Evolutionary conservation across 192 early-diverging fungal species (phyloP).

Genomic region (Phycomyces nitens): DNA sequence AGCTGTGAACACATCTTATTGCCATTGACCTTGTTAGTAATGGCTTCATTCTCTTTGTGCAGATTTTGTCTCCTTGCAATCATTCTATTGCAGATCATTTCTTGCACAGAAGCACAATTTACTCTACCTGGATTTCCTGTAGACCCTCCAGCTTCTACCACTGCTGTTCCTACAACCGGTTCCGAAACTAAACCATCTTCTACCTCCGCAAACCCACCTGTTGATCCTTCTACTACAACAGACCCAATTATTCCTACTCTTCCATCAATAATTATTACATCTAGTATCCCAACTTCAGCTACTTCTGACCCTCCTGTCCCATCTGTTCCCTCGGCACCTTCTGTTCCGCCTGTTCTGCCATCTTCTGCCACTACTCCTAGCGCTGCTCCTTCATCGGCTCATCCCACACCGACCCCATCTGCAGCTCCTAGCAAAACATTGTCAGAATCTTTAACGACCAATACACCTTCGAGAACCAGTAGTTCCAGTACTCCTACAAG

Average conservation of each 20-base stretch:
- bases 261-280: background rate
- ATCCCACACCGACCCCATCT: too few species aligned
- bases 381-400: background rate
- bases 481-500: background rate
- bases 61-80: too few species aligned
- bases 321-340: too few species aligned
- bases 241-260: background rate
- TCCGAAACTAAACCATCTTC: background rate
- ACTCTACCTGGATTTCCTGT: slow-evolving; percentile 2
- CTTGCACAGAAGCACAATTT: too few species aligned
- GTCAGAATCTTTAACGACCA: background rate
- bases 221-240: background rate
- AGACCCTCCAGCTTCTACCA: slow-evolving; percentile 1
- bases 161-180: background rate
- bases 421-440: background rate
- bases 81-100: too few species aligned
- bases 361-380: slow-evolving; percentile 8
- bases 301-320: too few species aligned
- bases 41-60: too few species aligned
- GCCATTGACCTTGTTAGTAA: too few species aligned
- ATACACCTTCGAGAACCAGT: background rate
- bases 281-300: background rate
- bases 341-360: background rate
- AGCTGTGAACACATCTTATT: too few species aligned
- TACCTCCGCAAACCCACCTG: background rate